Percentiles rank a stretch among this genome's conserved stretches.
phyloP scores from a whole-genome alignment of 352 stramenopile species.

The Phytopythium montanum region DNA sequence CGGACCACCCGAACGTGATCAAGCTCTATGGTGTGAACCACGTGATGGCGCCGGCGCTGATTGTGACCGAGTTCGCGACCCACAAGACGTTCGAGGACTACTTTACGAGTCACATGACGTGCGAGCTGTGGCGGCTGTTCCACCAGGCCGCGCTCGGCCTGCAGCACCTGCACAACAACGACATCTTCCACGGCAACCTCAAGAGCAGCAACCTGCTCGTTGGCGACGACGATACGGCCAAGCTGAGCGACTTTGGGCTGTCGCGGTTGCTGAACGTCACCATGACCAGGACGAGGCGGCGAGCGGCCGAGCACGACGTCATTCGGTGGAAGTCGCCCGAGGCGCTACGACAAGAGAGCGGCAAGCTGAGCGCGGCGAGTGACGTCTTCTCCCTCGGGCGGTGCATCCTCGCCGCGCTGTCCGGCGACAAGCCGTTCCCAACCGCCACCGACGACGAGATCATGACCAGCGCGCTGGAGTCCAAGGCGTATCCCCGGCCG shows the following conservation, averaged over 20 bases:
- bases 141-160: constrained; percentile 35
- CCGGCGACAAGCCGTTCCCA: background rate
- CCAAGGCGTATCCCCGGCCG: background rate
- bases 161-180: constrained; percentile 31
- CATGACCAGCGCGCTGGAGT: background rate
- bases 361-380: background rate
- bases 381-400: constrained; percentile 7
- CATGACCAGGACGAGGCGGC: background rate
- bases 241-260: constrained; percentile 23
- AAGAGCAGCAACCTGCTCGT: constrained; percentile 42
- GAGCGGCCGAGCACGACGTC: background rate
- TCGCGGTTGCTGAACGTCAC: background rate
- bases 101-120: background rate
- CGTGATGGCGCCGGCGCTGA: constrained; percentile 12
- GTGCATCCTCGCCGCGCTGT: background rate
- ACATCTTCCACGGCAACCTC: constrained; percentile 71
- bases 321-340: background rate
- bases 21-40: constrained; percentile 27
- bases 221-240: constrained; percentile 15
- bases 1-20: constrained; percentile 20
- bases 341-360: background rate
- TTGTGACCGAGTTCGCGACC: constrained; percentile 21
- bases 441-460: background rate
- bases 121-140: constrained; percentile 14
- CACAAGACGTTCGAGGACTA: constrained; percentile 15